Evolutionary conservation across 106 monocot species (phyloP).

Genomic region (Alisma plantagoaquatica): DNA sequence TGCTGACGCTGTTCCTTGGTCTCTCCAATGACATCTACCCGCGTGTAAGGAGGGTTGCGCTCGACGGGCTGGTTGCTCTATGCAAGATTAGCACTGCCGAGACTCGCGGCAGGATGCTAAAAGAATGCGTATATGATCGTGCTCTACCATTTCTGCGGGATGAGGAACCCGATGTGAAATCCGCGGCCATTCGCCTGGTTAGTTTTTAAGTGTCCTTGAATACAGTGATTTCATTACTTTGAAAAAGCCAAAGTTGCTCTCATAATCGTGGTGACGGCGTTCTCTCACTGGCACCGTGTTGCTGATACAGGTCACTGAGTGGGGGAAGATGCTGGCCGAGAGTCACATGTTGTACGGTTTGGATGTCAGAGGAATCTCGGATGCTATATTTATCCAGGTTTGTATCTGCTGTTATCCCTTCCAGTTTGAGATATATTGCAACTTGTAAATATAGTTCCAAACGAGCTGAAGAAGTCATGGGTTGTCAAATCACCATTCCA

Average conservation of each 20-base stretch:
- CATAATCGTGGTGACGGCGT: not conserved
- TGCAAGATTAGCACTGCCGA: constrained; percentile 16
- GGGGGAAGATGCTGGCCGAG: constrained; percentile 31
- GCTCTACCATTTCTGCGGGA: constrained; percentile 39
- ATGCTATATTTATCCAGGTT: constrained; percentile 55
- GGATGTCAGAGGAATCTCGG: constrained; percentile 12
- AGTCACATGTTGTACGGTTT: constrained; percentile 17
- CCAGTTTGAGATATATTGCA: not conserved
- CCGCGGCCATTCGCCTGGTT: constrained; percentile 56
- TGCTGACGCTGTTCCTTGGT: constrained; percentile 40
- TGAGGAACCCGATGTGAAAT: constrained; percentile 46
- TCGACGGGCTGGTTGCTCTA: constrained; percentile 33
- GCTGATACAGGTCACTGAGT: constrained; percentile 36
- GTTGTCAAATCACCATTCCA: not conserved
- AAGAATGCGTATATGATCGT: constrained; percentile 26
- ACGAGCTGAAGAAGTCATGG: not conserved
- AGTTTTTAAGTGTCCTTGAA: constrained; percentile 1
- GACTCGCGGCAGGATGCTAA: not conserved
- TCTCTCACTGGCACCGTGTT: not conserved
- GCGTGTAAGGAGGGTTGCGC: constrained; percentile 28
- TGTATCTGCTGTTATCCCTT: not conserved
- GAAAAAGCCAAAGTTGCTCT: not conserved
- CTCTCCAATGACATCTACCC: constrained; percentile 49
- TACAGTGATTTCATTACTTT: not conserved
- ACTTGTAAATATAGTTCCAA: not conserved